Evolutionary conservation across 2,329 filamentous ascomycete genomes (phyloP), one percentile per base, ranked within the genome.

Genomic region (Ophiostoma himal-ulmi): DNA sequence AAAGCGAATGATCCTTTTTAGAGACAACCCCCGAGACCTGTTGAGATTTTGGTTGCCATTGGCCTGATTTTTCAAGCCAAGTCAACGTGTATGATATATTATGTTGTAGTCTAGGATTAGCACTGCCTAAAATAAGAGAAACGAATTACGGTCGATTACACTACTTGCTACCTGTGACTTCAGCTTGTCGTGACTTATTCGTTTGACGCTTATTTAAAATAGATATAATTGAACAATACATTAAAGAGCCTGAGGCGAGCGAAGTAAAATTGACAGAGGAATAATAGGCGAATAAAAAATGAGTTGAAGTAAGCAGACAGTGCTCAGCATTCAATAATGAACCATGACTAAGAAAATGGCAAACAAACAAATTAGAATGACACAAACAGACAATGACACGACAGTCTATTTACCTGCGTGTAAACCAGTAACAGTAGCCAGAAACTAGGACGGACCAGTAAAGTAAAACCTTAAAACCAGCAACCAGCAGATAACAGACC

Each of bases 91-190:
- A 57, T 70, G 39, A 64, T 68, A 67, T 37, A 34, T 48, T 67
- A 65, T 64, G 67, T 64, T 68, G 60, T 70, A 70, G 60, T 37
- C 22, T 11, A 36, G 37, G 34, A 52, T 70, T 70, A 68, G 69
- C 66, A 70, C 54, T 62, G 30, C 66, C 37, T n/a, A 39, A 70
- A 57, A 70, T 64, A 30, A 60, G 60, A 62, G 11, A 68, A n/a
- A 70, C 65, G 41, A 70, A 60, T 70, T 67, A 70, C 64, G 64
- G 69, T 67, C 36, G 69, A 66, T 26, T 7, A 6, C 13, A n/a
- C 5, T 37, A 7, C 10, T 34, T 62, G 7, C 22, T 3, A 68
- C 20, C 13, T 69, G 44, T 41, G 66, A 17, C 34, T 68, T 20
- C 64, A 39, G 17, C 20, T 22, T 30, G 26, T 7, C 14, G 14